phyloP scores from a whole-genome alignment of 2,329 filamentous ascomycete species.

The Ophioceras dolichostomum region DNA sequence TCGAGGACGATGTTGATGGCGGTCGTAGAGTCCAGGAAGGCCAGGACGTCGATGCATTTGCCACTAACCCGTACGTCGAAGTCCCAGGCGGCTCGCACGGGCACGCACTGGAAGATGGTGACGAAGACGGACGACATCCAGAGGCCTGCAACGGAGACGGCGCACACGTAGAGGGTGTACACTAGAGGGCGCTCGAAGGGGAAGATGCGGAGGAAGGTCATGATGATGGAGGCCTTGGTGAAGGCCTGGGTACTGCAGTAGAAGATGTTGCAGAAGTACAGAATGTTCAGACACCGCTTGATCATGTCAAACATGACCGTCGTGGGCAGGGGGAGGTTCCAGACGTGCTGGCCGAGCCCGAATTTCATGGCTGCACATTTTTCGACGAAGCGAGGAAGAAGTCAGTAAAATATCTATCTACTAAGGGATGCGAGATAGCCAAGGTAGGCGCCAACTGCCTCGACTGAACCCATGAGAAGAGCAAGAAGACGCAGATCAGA shows the following conservation, averaged over 20 bases:
- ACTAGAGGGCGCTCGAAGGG: conserved; percentile 15
- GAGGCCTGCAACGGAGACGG: conserved; percentile 13
- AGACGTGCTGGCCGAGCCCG: conserved; percentile 15
- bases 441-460: background rate
- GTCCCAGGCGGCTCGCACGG: conserved; percentile 16
- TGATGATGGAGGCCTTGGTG: conserved; percentile 17
- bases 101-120: conserved; percentile 16
- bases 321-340: conserved; percentile 10
- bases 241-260: conserved; percentile 33
- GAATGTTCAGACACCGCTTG: conserved; percentile 13
- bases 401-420: background rate
- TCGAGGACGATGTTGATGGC: conserved; percentile 17
- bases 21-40: conserved; percentile 15
- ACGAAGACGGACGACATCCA: conserved; percentile 12
- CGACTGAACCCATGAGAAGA: background rate
- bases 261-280: conserved; percentile 42
- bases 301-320: conserved; percentile 7
- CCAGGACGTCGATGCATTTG: conserved; percentile 13
- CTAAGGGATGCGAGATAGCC: background rate
- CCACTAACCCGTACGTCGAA: conserved; percentile 5
- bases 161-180: conserved; percentile 16
- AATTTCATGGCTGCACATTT: conserved; percentile 8
- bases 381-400: too few species aligned
- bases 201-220: conserved; percentile 17
- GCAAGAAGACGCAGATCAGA: too few species aligned